Base-by-base conservation (phyloP, 129 eudicot species). In the Escallonia herrerae region DNA sequence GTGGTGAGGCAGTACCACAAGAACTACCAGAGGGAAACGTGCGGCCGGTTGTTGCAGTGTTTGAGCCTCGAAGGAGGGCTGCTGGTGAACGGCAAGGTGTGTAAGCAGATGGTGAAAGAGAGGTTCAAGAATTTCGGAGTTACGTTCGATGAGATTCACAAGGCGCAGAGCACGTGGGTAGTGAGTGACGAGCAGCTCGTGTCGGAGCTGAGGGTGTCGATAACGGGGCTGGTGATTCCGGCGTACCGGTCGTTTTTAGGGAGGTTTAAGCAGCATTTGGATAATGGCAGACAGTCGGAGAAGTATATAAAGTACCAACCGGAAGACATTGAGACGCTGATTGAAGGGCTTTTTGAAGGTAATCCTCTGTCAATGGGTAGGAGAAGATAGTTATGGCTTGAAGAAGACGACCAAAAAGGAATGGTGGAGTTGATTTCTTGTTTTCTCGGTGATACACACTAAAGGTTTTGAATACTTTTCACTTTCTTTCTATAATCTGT, bases 241-340 rank as follows among this genome's bases (percentile, higher is more conserved):
- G 96, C 98, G 0, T 93, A 93, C 68, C 67, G 98, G n/a, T 81
- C 96, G 1, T 93, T 93, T 41, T 40, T 93, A 0, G 95, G 90
- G 10, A 79, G 96, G 76, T 93, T 85, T 63, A 79, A 72, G 68
- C 86, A 86, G 33, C 70, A 79, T 12, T 71, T 93, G n/a, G 83
- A 82, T 0, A 59, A 82, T 3, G 75, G 71, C 3, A 88, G 71
- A 66, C 85, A 83, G 7, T 66, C 72, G 0, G 96, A 85, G 15
- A 93, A 77, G 81, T 88, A 88, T 42, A 88, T 93, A 7, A 93
- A 88, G 73, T 88, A 93, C 58, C 98, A 93, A 44, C 91, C 91
- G 0, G 95, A 93, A 62, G 98, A 93, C 78, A 71, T 88, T 13
- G 96, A 93, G 77, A 48, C 84, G 0, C 38, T 84, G 64, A 88